phyloP scores from a whole-genome alignment of 2,329 filamentous ascomycete genomes.

The Cercospora sp. region DNA sequence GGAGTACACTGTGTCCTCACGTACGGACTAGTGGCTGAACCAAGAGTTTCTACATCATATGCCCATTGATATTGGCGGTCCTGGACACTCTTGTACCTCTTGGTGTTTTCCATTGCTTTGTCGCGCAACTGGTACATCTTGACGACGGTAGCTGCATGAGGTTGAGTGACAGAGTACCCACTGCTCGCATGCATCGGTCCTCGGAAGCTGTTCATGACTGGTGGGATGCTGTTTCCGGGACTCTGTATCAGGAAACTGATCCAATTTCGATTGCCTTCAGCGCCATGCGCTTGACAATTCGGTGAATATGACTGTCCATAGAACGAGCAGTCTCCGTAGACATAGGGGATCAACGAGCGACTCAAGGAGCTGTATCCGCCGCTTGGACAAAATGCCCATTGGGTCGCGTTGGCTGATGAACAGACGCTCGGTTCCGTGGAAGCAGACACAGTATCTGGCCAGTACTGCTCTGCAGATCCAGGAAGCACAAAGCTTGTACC shows the following conservation, averaged over 20 bases:
- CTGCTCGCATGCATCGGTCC: background rate
- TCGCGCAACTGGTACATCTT: background rate
- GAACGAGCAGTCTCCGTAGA: background rate
- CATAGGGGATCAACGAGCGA: background rate
- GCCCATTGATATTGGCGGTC: background rate
- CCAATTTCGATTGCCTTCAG: background rate
- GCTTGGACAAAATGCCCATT: background rate
- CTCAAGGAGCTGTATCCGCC: background rate
- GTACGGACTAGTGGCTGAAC: background rate
- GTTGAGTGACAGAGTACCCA: background rate
- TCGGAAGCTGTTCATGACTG: background rate
- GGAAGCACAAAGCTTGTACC: background rate
- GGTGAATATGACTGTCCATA: background rate
- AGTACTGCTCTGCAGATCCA: background rate
- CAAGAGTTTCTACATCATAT: background rate
- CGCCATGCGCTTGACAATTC: background rate
- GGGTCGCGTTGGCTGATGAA: background rate
- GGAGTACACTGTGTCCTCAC: background rate
- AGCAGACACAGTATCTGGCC: background rate
- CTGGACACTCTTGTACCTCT: background rate
- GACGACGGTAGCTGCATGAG: background rate
- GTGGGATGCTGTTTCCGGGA: background rate
- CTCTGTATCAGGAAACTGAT: background rate
- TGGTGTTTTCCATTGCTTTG: background rate
- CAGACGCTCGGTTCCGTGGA: background rate